These are phyloP conservation scores for Debaryomyces maramus DNA, from an alignment of 805 yeast species.

Conservation along the genomic window DNA sequence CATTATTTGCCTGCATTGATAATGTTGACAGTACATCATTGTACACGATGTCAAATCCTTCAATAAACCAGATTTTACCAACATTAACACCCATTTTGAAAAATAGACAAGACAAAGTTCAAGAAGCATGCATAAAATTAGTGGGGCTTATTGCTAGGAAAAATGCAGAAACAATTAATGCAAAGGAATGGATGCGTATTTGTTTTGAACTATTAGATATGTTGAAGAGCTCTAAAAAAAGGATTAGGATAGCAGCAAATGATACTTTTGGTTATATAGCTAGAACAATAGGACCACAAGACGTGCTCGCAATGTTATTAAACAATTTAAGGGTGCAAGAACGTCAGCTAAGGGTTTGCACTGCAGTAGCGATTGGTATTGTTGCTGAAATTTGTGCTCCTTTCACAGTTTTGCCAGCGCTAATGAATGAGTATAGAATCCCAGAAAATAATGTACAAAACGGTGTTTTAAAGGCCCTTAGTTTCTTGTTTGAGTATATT, in stretches of 20 bases:
- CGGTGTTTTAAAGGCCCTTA: constrained; percentile 87
- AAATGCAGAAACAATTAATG: constrained; percentile 80
- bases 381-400: constrained; percentile 94
- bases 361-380: constrained; percentile 97
- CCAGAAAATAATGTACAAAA: constrained; percentile 94
- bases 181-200: constrained; percentile 96
- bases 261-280: constrained; percentile 90
- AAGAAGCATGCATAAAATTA: constrained; percentile 73
- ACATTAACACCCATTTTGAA: constrained; percentile 88
- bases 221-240: constrained; percentile 75
- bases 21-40: constrained; percentile 59
- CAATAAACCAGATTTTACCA: constrained; percentile 78
- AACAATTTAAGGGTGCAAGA: constrained; percentile 90
- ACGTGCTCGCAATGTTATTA: constrained; percentile 78
- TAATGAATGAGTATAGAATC: constrained; percentile 91
- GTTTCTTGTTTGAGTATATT: constrained; percentile 90
- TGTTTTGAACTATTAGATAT: constrained; percentile 88
- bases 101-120: constrained; percentile 88
- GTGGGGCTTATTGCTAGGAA: constrained; percentile 80
- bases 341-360: constrained; percentile 92
- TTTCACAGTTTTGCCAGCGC: constrained; percentile 88
- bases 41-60: constrained; percentile 59
- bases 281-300: constrained; percentile 92
- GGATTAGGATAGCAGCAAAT: constrained; percentile 82
- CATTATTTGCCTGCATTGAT: constrained; percentile 61